Conservation (phyloP, 1,284 basidiomycete genomes). For the Dichomitus squalens region DNA sequence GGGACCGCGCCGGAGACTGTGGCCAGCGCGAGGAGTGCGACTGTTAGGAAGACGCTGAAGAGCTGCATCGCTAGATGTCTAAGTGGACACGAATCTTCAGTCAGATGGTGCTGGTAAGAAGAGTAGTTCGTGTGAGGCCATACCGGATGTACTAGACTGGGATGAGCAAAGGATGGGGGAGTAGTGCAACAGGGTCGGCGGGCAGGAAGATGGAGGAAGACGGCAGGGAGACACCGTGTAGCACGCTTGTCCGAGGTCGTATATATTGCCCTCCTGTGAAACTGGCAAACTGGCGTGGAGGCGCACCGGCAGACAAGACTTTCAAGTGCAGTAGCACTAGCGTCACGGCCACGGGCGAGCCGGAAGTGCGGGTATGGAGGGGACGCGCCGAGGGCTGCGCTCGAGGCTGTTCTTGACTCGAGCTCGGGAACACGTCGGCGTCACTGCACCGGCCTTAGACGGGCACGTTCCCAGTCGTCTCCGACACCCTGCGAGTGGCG, state of each 20-base stretch:
- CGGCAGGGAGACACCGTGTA: too few species aligned
- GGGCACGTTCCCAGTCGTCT: background rate
- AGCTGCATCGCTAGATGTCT: background rate
- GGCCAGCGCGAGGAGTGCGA: background rate
- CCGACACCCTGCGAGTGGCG: background rate
- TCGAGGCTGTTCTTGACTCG: background rate
- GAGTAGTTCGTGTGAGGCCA: background rate
- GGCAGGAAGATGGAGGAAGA: background rate
- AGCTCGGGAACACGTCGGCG: background rate
- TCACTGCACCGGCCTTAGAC: background rate
- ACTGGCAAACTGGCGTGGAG: background rate
- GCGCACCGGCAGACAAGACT: too few species aligned
- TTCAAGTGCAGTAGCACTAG: background rate
- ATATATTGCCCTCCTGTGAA: background rate
- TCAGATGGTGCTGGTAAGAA: background rate
- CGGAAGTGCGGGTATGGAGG: slow-evolving; percentile 13
- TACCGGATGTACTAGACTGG: background rate
- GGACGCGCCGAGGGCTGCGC: background rate
- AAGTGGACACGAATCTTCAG: background rate
- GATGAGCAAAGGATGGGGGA: background rate
- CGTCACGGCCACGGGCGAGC: background rate
- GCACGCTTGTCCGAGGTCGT: too few species aligned
- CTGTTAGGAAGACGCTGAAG: background rate
- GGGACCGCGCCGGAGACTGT: background rate
- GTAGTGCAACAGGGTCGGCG: background rate